Conservation (phyloP, 2,329 filamentous ascomycete species). For the Cladosporium sp. region DNA sequence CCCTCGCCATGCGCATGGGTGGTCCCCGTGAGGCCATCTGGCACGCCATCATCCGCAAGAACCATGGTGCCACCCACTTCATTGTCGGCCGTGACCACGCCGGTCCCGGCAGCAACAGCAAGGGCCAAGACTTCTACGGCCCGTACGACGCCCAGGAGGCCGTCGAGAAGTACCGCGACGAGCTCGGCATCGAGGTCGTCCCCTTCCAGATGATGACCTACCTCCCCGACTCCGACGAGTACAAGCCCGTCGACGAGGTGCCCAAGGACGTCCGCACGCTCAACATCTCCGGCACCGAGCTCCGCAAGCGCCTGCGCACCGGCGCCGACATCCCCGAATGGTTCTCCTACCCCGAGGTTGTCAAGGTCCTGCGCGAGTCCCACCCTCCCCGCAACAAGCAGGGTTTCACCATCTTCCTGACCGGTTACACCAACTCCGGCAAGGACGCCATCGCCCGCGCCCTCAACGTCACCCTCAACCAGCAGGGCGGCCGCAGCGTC, state of each 20-base stretch:
- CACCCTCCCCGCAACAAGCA: conserved; percentile 87
- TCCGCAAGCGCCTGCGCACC: conserved; percentile 82
- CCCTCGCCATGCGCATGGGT: conserved; percentile 98
- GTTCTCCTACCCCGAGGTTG: conserved; percentile 99
- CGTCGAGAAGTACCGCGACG: conserved; percentile 91
- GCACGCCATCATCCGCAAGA: conserved; percentile 99
- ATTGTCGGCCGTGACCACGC: conserved; percentile 98
- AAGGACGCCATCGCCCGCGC: conserved; percentile 96
- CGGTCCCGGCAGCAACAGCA: conserved; percentile 95
- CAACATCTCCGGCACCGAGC: conserved; percentile 61
- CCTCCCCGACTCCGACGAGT: conserved; percentile 94
- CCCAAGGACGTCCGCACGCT: conserved; percentile 72
- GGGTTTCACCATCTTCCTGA: conserved; percentile 98
- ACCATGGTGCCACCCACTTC: conserved; percentile 98
- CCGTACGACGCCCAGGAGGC: conserved; percentile 96
- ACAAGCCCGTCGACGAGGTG: conserved; percentile 88
- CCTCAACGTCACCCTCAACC: conserved; percentile 94
- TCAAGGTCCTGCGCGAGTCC: conserved; percentile 91
- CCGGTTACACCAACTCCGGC: conserved; percentile 91
- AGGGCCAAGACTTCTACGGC: conserved; percentile 94
- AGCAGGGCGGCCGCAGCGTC: conserved; percentile 92
- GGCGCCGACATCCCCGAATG: conserved; percentile 95
- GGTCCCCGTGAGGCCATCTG: conserved; percentile 97
- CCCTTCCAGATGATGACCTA: conserved; percentile 99
- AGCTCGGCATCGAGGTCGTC: conserved; percentile 97